Evolutionary conservation across 768 basidiomycete genomes (phyloP).

Genomic region (Naganishia vaughanmartiniae): DNA sequence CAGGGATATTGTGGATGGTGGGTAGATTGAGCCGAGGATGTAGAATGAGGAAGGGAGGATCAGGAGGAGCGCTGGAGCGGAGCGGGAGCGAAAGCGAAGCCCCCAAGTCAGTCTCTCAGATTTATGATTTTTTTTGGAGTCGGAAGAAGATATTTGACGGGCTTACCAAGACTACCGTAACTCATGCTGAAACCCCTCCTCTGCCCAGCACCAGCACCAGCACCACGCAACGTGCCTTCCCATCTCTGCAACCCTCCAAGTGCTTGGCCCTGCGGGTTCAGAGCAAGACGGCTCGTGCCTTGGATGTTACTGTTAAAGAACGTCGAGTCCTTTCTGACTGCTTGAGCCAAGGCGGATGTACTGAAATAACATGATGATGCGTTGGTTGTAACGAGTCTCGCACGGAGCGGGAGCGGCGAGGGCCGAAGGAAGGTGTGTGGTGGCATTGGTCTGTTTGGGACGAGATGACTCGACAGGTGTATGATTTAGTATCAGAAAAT

Average conservation of each 20-base stretch:
- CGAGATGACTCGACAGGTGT: too few relatives aligned
- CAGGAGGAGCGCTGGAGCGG: constrained; percentile 24
- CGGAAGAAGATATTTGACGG: neutral
- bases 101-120: too few relatives aligned
- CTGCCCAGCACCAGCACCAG: neutral
- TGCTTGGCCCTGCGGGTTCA: too few relatives aligned
- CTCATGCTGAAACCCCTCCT: constrained; percentile 8
- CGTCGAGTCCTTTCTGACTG: neutral
- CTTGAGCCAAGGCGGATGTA: neutral
- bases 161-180: constrained; percentile 15
- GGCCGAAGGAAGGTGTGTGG: too few relatives aligned
- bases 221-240: constrained; percentile 2
- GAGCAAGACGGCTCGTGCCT: neutral
- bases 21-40: constrained; percentile 45
- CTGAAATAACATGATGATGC: neutral
- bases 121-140: too few relatives aligned
- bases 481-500: too few relatives aligned
- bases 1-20: constrained; percentile 54
- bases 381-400: neutral
- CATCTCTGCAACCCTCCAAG: constrained; percentile 1
- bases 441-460: too few relatives aligned
- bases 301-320: constrained; percentile 4
- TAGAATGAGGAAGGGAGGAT: constrained; percentile 33
- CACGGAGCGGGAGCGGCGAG: neutral
- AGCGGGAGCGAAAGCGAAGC: too few relatives aligned